A percentile compares a stretch with the other conserved stretches of the same genome.
These are phyloP conservation scores for Sphaerosporella brunnea DNA, from an alignment of 495 filamentous ascomycete genomes.

Conservation along the genomic window DNA sequence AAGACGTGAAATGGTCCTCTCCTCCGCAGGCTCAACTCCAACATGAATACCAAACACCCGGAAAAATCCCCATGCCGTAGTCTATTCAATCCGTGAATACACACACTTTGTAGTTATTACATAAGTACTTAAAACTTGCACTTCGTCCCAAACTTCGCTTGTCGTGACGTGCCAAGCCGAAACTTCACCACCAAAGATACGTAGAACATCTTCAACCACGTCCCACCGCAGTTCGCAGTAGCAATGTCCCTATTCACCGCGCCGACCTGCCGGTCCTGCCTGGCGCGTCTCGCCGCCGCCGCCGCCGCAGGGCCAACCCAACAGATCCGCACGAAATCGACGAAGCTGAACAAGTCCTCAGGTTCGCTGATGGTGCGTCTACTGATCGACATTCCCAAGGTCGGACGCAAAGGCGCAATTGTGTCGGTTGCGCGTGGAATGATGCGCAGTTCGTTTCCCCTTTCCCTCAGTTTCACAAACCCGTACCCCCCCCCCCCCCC, in stretches of 20 bases:
- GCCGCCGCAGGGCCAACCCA: too few relatives aligned
- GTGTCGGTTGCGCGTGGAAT: constrained; percentile 35
- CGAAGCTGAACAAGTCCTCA: constrained; percentile 32
- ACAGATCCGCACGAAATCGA: constrained; percentile 38
- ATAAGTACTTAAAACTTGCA: too few relatives aligned
- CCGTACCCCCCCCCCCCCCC: too few relatives aligned
- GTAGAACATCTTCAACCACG: not conserved
- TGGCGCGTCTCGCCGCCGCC: constrained; percentile 13
- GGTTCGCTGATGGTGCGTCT: constrained; percentile 42
- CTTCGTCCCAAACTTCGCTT: constrained; percentile 3
- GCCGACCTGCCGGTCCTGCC: constrained; percentile 15
- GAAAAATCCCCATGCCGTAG: too few relatives aligned
- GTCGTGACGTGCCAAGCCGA: not conserved
- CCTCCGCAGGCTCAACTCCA: too few relatives aligned
- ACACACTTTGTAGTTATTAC: too few relatives aligned
- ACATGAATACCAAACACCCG: too few relatives aligned
- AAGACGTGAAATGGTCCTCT: too few relatives aligned
- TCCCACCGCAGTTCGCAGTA: too few relatives aligned
- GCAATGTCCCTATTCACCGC: constrained; percentile 15
- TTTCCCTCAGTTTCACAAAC: not conserved
- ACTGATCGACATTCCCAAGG: constrained; percentile 39
- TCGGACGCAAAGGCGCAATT: constrained; percentile 40
- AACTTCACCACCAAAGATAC: not conserved
- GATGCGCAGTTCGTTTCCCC: constrained; percentile 33
- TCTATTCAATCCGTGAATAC: too few relatives aligned